Evolutionary conservation across 2,329 filamentous ascomycete genomes (phyloP).

Genomic region (Phialemonium atrogriseum): DNA sequence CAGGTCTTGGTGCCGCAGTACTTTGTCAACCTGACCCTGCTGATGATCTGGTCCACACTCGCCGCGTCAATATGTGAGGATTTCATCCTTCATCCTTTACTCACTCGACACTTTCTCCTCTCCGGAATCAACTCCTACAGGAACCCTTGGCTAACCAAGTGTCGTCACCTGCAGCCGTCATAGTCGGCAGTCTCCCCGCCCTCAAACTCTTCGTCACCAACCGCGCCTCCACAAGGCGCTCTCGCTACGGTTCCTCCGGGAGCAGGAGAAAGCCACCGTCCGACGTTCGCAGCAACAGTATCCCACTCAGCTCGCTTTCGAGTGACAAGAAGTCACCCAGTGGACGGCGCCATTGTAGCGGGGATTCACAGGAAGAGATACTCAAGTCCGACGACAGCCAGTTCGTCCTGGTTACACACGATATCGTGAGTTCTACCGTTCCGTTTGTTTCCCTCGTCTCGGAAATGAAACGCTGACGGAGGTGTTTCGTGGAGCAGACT

Average conservation of each 20-base stretch:
- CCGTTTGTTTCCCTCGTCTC: no score
- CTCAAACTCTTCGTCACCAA: conserved; percentile 16
- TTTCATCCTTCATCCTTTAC: background rate
- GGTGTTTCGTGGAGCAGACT: no score
- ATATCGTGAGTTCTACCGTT: conserved; percentile 10
- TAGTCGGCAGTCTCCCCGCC: conserved; percentile 15
- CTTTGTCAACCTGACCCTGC: conserved; percentile 16
- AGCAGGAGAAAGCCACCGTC: conserved; percentile 2
- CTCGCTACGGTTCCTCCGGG: conserved; percentile 5
- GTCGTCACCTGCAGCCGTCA: conserved; percentile 10
- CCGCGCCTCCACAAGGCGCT: conserved; percentile 10
- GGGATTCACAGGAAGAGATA: conserved; percentile 14
- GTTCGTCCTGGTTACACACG: conserved; percentile 26
- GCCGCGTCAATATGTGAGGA: conserved; percentile 16
- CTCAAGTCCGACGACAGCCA: no score
- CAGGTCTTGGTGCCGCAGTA: conserved; percentile 14
- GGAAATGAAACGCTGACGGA: no score
- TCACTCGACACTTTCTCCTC: no score
- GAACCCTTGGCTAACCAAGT: background rate
- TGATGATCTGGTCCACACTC: conserved; percentile 17
- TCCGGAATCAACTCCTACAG: no score
- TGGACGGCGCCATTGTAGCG: conserved; percentile 3
- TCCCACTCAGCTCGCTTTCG: conserved; percentile 8
- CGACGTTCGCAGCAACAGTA: conserved; percentile 7
- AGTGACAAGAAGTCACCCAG: conserved; percentile 8